phyloP scores from a whole-genome alignment of 805 yeast species.

The Ogataea pignaliae region DNA sequence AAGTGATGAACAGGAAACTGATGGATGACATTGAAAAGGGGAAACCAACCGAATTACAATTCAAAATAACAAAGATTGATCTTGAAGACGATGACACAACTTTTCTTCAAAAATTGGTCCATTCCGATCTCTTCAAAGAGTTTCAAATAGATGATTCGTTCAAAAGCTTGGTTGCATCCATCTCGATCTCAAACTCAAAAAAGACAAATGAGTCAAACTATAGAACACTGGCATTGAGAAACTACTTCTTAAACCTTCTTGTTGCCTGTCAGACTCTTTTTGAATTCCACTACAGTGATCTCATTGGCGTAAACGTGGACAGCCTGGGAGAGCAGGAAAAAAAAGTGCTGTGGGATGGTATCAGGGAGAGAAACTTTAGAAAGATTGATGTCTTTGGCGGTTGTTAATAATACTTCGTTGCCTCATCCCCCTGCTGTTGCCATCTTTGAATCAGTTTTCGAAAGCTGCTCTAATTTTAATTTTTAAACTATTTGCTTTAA shows the following conservation, averaged over 20 bases:
- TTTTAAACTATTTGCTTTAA: not conserved
- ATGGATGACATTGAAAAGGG: not conserved
- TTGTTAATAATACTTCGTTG: conserved; percentile 1
- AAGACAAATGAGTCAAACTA: conserved; percentile 32
- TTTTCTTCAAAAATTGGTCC: not conserved
- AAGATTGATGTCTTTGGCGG: conserved; percentile 34
- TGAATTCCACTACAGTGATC: conserved; percentile 38
- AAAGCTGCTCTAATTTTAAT: not conserved
- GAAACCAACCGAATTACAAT: not conserved
- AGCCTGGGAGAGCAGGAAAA: conserved; percentile 39
- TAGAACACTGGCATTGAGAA: conserved; percentile 43
- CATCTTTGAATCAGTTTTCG: not conserved
- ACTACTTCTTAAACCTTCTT: conserved; percentile 47
- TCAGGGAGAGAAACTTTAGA: conserved; percentile 46
- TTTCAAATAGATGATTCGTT: conserved; percentile 31
- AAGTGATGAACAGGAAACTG: conserved; percentile 4
- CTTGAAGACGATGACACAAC: not conserved
- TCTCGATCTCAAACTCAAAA: conserved; percentile 44
- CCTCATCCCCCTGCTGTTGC: too few species aligned
- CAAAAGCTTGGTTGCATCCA: conserved; percentile 43
- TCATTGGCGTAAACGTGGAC: conserved; percentile 16
- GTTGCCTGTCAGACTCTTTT: conserved; percentile 53
- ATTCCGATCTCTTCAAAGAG: not conserved
- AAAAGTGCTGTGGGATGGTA: conserved; percentile 43
- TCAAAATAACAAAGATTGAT: not conserved